Base-by-base conservation (phyloP, 2,329 filamentous ascomycete species). In the Hypoxylon sp. region DNA sequence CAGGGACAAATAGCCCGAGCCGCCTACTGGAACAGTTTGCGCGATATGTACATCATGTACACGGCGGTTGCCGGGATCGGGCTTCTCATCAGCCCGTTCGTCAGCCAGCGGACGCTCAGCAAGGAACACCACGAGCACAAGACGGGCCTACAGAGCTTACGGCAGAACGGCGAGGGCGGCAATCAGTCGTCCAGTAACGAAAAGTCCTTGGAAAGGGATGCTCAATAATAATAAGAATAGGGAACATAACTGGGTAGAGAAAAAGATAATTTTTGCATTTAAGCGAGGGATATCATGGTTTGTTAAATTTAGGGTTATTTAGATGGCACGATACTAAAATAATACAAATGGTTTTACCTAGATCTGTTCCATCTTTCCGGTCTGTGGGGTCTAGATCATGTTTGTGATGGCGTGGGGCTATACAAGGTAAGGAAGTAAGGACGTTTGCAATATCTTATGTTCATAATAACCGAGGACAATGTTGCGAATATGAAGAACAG, bases 21-120 rank as follows among this genome's bases (percentile, higher is more conserved):
- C 0, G 83, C 84, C 0, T 87, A 83, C 69, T 82, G 81, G 76
- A 76, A 76, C 41, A 80, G 82, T 52, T 68, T 88, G 64, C 77
- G 78, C 50, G 83, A 79, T 58, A 87, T 89, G 85, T 88, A 81
- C 69, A 85, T 86, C 55, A 80, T 87, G 62, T 88, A 85, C 67
- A 80, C 82, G 0, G 81, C 77, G 19, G 79, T 86, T 49, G 77
- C 82, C 0, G 83, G 74, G 1, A 55, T 82, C 0, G 85, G 83
- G 0, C 72, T 87, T 7, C 26, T 84, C 4, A 70, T 82, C 22
- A 81, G 82, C 49, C 71, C 83, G 28, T 79, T 84, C 30, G 75
- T 88, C 50, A 75, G 78, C 34, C 81, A 84, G 67, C 79, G 78
- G 54, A 79, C 78, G 65, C 77, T 89, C 57, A 86, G 80, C 75